A percentile compares a stretch with the other conserved stretches of the same genome.
Conservation (phyloP, 768 basidiomycete species). For the Kwoniella dejecticola region DNA sequence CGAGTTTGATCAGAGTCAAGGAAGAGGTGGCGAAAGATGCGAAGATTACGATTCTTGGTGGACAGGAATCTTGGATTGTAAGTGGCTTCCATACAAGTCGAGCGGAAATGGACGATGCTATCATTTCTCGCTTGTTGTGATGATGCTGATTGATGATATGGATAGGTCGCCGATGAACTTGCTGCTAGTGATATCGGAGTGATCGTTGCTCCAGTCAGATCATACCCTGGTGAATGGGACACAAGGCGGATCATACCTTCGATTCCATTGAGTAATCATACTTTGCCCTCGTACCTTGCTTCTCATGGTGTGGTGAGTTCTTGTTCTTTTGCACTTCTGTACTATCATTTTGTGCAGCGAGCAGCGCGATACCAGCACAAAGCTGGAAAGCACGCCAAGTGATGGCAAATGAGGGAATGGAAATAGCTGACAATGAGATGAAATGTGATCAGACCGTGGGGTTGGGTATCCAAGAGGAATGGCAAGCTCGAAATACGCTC, state of each 20-base stretch:
- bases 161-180: slow-evolving; percentile 70
- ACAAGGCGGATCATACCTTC: slow-evolving; percentile 66
- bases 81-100: slow-evolving; percentile 27
- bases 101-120: background rate
- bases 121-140: too few species aligned
- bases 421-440: background rate
- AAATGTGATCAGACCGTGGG: slow-evolving; percentile 40
- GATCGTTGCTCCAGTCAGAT: slow-evolving; percentile 66
- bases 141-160: slow-evolving; percentile 56
- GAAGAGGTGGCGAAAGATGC: slow-evolving; percentile 61
- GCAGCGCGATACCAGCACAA: background rate
- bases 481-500: slow-evolving; percentile 73
- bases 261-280: slow-evolving; percentile 69
- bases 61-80: slow-evolving; percentile 52
- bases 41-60: slow-evolving; percentile 57
- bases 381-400: too few species aligned
- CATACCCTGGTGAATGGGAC: slow-evolving; percentile 76
- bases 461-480: slow-evolving; percentile 64
- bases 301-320: slow-evolving; percentile 65
- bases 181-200: slow-evolving; percentile 70
- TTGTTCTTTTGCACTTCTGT: slow-evolving; percentile 66
- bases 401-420: too few species aligned
- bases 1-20: slow-evolving; percentile 68
- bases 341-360: background rate
- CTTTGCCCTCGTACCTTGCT: slow-evolving; percentile 65